A percentile compares a stretch with the other conserved stretches of the same genome.
phyloP scores from a whole-genome alignment of 192 early-diverging fungal species.

The Paraglomus occultum region DNA sequence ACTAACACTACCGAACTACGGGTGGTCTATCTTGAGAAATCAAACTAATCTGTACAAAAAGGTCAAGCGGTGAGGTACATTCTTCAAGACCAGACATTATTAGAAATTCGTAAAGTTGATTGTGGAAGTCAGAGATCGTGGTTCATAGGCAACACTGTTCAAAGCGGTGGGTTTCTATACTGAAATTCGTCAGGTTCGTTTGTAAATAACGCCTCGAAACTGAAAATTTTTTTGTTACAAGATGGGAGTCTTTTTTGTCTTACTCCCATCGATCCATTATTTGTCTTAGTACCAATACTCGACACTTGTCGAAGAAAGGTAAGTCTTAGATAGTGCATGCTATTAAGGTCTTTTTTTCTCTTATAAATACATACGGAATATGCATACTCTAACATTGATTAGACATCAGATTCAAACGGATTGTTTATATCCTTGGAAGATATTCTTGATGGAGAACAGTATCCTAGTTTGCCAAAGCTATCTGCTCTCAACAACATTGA shows the following conservation, averaged over 20 bases:
- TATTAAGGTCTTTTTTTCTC: background rate
- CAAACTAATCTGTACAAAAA: constrained; percentile 9
- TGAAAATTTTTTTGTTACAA: constrained; percentile 4
- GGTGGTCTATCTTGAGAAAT: background rate
- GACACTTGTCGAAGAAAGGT: constrained; percentile 40
- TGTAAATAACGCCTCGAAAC: background rate
- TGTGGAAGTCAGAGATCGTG: constrained; percentile 41
- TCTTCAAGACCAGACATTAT: constrained; percentile 40
- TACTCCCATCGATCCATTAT: constrained; percentile 46
- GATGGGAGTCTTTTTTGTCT: constrained; percentile 45
- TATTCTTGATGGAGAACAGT: constrained; percentile 41
- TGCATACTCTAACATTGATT: background rate
- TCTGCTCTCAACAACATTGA: constrained; percentile 28
- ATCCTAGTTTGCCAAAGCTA: constrained; percentile 38
- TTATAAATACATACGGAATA: background rate
- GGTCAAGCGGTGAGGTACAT: constrained; percentile 42
- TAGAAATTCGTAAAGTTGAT: constrained; percentile 41
- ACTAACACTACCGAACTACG: background rate
- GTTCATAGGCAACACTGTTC: constrained; percentile 45
- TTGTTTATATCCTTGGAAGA: constrained; percentile 36
- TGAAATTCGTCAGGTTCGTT: too few relatives aligned
- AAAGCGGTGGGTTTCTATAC: constrained; percentile 36
- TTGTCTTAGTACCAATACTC: constrained; percentile 46
- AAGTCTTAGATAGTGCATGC: background rate
- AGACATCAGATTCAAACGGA: constrained; percentile 34